A percentile compares a stretch with the other conserved stretches of the same genome.
Evolutionary conservation across 371 early-diverging fungal species (phyloP).

Genomic region (Mortierella sp.): DNA sequence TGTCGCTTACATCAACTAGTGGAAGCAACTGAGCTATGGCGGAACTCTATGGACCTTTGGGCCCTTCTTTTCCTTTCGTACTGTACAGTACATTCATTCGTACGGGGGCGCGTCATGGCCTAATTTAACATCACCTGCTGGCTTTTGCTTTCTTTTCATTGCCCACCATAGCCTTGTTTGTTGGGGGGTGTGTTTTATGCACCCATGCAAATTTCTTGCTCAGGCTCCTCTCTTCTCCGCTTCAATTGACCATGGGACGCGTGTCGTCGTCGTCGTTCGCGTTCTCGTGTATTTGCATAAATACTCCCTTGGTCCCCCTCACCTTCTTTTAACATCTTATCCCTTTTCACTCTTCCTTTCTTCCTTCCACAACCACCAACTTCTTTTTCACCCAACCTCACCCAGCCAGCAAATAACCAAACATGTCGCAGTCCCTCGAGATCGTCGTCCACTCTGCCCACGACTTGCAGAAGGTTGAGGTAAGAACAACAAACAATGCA

Average conservation of each 20-base stretch:
- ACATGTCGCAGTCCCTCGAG: conserved; percentile 24
- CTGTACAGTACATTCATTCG: neutral
- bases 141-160: neutral
- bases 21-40: neutral
- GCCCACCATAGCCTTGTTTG: neutral
- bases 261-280: conserved; percentile 1
- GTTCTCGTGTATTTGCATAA: neutral
- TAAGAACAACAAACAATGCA: neutral
- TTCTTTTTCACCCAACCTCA: neutral
- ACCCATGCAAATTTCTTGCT: neutral
- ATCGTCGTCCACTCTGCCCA: conserved; percentile 17
- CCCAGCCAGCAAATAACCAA: conserved; percentile 4
- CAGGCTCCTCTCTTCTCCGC: neutral
- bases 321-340: neutral
- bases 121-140: neutral
- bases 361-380: neutral
- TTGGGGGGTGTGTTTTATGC: neutral
- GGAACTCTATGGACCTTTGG: conserved; percentile 3
- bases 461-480: conserved; percentile 29
- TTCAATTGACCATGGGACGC: neutral
- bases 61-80: neutral
- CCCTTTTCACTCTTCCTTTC: neutral
- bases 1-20: neutral
- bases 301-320: neutral
- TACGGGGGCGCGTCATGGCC: neutral